Conservation (phyloP, 2,329 filamentous ascomycete genomes). For the Aureobasidium vineae region DNA sequence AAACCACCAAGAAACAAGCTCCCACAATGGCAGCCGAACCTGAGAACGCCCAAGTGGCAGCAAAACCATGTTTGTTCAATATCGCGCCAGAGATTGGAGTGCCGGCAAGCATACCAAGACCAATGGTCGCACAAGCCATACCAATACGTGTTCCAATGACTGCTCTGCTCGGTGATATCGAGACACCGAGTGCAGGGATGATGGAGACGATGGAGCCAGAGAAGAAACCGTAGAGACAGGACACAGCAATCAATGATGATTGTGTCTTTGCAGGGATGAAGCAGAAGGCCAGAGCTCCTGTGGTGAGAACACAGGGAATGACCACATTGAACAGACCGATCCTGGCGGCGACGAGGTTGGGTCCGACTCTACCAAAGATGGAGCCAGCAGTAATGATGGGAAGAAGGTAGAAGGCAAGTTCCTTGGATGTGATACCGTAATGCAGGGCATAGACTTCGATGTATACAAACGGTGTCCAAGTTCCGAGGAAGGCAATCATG, state of each 20-base stretch:
- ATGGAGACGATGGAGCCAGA: conserved; percentile 39
- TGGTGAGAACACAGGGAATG: conserved; percentile 43
- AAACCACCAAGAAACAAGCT: neutral
- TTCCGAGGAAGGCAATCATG: conserved; percentile 21
- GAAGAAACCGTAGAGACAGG: conserved; percentile 40
- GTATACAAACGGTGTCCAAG: conserved; percentile 19
- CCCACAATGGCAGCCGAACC: neutral
- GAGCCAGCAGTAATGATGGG: conserved; percentile 16
- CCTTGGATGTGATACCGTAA: conserved; percentile 4
- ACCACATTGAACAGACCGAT: conserved; percentile 58
- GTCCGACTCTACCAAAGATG: conserved; percentile 16
- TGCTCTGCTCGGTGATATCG: conserved; percentile 36
- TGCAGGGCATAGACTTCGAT: conserved; percentile 10
- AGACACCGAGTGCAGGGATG: conserved; percentile 37
- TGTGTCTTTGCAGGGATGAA: conserved; percentile 37
- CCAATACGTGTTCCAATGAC: conserved; percentile 39
- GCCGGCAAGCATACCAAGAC: conserved; percentile 38
- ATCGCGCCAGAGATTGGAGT: conserved; percentile 40
- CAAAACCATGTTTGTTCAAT: conserved; percentile 29
- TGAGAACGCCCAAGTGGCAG: conserved; percentile 17
- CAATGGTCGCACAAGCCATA: conserved; percentile 38
- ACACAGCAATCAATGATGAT: conserved; percentile 36
- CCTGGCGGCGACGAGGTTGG: conserved; percentile 54
- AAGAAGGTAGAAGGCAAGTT: conserved; percentile 22
- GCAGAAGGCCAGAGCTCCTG: conserved; percentile 38